Evolutionary conservation across 768 basidiomycete genomes (phyloP), one percentile per base, ranked within the genome.

Genomic region (Suillus decipiens): DNA sequence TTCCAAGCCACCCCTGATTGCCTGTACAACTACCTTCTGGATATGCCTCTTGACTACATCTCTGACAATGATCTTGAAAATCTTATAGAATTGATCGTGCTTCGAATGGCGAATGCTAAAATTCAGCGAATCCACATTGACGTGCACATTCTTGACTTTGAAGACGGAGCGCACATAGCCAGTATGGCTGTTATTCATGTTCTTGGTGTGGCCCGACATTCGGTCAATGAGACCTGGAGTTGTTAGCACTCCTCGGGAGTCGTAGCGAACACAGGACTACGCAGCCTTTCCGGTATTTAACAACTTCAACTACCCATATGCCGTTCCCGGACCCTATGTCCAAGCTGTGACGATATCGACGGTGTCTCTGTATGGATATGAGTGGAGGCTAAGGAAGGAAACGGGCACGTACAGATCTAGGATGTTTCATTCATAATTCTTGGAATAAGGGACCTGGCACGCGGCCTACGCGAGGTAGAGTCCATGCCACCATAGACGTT

Each of bases 71-170:
- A 90, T 89, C 59, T 84, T 86, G 43, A 97, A 68, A 0, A 91
- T 89, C 81, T 91, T 94, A 82, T 96, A 96, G 66, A 96, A 74
- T 31, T 90, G 76, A 69, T 95, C 91, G 77, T 97, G 95, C 77
- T 95, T 96, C 65, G 89, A 85, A 67, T 98, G 95, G 5, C 94
- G 86, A 69, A 99, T 93, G 31, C 87, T 85, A 78, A 96, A 96
- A 77, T 91, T 95, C 69, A 99, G 84, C 17, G 87, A 82, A 69
- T 91, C 92, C 61, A 98, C 89, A 72, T 93, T 93, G 73, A 93
- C 90, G 53, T 86, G 75, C 22, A 93, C 86, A 59, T 84, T 73
- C 66, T 87, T 79, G 50, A 93, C 89, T 63, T 84, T 84, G 84
- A 93, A 92, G 5, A 93, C 86, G 28, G 87, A 89, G 3, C 81